These are phyloP conservation scores for Suillus spraguei DNA, from an alignment of 768 basidiomycete genomes.

Conservation along the genomic window DNA sequence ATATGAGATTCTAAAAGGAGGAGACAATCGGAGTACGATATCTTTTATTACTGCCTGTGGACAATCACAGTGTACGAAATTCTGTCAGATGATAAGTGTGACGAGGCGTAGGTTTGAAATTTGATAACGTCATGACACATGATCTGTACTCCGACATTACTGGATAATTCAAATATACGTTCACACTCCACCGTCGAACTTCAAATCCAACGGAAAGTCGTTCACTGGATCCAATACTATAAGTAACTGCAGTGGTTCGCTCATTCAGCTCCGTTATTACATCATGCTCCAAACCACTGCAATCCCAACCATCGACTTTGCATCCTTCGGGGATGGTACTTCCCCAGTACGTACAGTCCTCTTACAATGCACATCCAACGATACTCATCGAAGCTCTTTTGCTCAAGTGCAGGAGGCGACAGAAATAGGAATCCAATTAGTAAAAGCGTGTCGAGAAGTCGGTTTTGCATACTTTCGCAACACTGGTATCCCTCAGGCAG, in stretches of 20 bases:
- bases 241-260: neutral
- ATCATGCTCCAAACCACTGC: slow-evolving; percentile 1
- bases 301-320: slow-evolving; percentile 19
- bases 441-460: slow-evolving; percentile 27
- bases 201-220: no score
- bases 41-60: no score
- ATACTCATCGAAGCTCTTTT: neutral
- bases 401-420: slow-evolving; percentile 16
- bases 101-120: no score
- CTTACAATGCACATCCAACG: neutral
- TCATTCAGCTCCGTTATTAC: neutral
- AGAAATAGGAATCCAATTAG: slow-evolving; percentile 19
- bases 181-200: no score
- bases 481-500: slow-evolving; percentile 40
- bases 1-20: no score
- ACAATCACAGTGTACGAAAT: no score
- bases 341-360: slow-evolving; percentile 9
- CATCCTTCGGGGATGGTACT: slow-evolving; percentile 18
- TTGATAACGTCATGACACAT: no score
- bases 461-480: slow-evolving; percentile 54
- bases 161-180: no score
- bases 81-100: no score
- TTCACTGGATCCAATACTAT: no score
- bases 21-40: no score
- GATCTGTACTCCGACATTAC: no score